phyloP scores from a whole-genome alignment of 1,284 basidiomycete species.

The Trametes sp. region DNA sequence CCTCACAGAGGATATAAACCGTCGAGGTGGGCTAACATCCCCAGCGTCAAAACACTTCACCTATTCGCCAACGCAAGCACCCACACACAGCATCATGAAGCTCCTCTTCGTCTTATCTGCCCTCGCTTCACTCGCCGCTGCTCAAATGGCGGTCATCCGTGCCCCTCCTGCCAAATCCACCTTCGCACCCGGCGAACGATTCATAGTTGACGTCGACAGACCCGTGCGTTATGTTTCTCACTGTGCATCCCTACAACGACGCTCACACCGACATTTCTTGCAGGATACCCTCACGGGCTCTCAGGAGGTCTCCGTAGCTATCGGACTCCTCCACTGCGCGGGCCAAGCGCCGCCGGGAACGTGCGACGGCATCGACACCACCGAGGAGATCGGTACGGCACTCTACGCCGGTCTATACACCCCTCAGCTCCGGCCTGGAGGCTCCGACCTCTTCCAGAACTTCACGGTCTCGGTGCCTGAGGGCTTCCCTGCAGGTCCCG shows the following conservation, averaged over 20 bases:
- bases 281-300: conserved; percentile 49
- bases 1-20: conserved; percentile 1
- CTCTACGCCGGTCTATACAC: conserved; percentile 54
- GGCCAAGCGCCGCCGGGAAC: conserved; percentile 20
- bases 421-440: conserved; percentile 43
- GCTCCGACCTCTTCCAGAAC: conserved; percentile 24
- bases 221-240: conserved; percentile 10
- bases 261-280: background rate
- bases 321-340: conserved; percentile 47
- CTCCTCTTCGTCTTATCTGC: conserved; percentile 2
- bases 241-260: background rate
- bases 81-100: conserved; percentile 5
- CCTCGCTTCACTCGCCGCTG: conserved; percentile 12
- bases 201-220: conserved; percentile 27
- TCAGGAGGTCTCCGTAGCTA: conserved; percentile 52
- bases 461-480: conserved; percentile 26
- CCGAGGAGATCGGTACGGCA: conserved; percentile 46
- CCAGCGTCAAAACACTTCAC: background rate
- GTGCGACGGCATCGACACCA: conserved; percentile 39
- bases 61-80: background rate
- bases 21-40: background rate
- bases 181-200: conserved; percentile 16
- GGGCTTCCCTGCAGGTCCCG: conserved; percentile 13
- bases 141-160: conserved; percentile 20
- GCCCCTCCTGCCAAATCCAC: conserved; percentile 18